These are phyloP conservation scores for Staphylotrichum longicolle DNA, from an alignment of 495 filamentous ascomycete species.

Conservation along the genomic window DNA sequence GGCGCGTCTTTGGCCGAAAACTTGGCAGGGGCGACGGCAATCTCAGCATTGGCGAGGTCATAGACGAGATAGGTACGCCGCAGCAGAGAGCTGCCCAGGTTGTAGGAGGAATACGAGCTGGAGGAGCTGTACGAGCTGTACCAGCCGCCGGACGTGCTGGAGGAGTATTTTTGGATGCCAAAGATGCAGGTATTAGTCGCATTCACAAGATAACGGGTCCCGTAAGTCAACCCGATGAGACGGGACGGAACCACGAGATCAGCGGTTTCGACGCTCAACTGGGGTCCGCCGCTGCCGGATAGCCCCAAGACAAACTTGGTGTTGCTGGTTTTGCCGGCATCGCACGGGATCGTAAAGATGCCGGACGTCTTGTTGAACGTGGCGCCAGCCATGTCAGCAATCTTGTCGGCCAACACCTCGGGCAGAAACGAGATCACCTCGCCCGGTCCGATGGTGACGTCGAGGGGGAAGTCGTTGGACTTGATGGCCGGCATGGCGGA, in stretches of 20 bases:
- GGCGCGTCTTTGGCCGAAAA: constrained; percentile 50
- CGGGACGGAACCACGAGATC: constrained; percentile 59
- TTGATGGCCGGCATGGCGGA: constrained; percentile 44
- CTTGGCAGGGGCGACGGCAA: constrained; percentile 70
- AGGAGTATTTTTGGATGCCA: constrained; percentile 52
- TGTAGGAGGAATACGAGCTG: constrained; percentile 47
- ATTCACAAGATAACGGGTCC: no score
- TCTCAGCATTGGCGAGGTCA: constrained; percentile 72
- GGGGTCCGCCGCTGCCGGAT: constrained; percentile 48
- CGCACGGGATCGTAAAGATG: constrained; percentile 62
- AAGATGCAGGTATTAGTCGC: constrained; percentile 53
- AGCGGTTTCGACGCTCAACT: constrained; percentile 60
- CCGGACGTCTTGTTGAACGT: constrained; percentile 42
- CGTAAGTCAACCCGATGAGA: constrained; percentile 20
- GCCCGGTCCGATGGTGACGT: constrained; percentile 54
- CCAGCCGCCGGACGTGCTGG: constrained; percentile 34
- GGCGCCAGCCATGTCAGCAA: constrained; percentile 61
- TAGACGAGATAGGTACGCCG: constrained; percentile 82
- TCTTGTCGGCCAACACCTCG: constrained; percentile 49
- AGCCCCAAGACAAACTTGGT: constrained; percentile 59
- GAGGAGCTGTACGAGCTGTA: constrained; percentile 36
- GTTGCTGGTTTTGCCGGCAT: constrained; percentile 46
- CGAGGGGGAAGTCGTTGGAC: constrained; percentile 61
- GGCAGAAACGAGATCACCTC: constrained; percentile 75
- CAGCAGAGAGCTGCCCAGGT: constrained; percentile 80